phyloP scores from a whole-genome alignment of 192 early-diverging fungal species.

The Diversispora eburnea region DNA sequence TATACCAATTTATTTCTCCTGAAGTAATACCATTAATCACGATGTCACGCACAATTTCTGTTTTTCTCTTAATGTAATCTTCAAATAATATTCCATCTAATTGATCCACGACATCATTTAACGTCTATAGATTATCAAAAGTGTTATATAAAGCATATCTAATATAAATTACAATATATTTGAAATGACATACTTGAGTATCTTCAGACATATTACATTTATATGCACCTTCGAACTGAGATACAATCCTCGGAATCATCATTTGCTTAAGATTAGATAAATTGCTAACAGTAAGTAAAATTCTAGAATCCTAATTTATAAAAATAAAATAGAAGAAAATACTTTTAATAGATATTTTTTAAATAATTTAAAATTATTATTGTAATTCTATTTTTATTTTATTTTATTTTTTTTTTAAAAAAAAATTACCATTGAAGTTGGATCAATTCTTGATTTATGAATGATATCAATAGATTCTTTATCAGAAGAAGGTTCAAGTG shows the following conservation, averaged over 20 bases:
- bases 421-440: conserved; percentile 33
- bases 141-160: not conserved
- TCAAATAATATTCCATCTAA: conserved; percentile 81
- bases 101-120: conserved; percentile 70
- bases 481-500: conserved; percentile 32
- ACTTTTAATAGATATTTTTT: not conserved
- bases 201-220: conserved; percentile 55
- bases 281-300: conserved; percentile 84
- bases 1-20: conserved; percentile 86
- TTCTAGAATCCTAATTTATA: conserved; percentile 54
- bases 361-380: not conserved
- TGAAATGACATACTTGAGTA: conserved; percentile 44
- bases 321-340: conserved; percentile 20
- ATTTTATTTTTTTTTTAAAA: no score
- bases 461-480: conserved; percentile 10
- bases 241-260: conserved; percentile 73
- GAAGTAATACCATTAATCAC: conserved; percentile 78
- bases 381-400: no score
- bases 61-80: conserved; percentile 80
- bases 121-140: conserved; percentile 41
- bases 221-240: conserved; percentile 69
- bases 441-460: conserved; percentile 31
- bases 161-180: not conserved
- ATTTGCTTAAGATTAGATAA: conserved; percentile 65
- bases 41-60: conserved; percentile 61